These are phyloP conservation scores for Cubamyces sp. DNA, from an alignment of 768 basidiomycete species.

Conservation along the genomic window DNA sequence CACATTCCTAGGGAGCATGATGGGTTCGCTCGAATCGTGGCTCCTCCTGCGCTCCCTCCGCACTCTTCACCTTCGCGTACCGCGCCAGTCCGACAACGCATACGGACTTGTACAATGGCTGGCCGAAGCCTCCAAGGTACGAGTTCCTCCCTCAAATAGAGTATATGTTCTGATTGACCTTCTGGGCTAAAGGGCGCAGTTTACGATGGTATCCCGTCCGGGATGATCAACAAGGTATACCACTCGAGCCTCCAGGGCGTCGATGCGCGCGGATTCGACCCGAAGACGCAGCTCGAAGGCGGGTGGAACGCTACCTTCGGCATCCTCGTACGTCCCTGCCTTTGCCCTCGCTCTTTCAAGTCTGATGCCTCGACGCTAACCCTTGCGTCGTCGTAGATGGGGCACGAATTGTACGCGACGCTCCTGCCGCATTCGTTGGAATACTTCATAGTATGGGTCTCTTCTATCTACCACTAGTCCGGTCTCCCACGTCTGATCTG, in stretches of 20 bases:
- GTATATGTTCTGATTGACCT: background rate
- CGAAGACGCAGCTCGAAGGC: slow-evolving; percentile 71
- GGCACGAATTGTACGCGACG: slow-evolving; percentile 53
- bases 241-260: slow-evolving; percentile 77
- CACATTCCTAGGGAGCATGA: slow-evolving; percentile 60
- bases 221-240: slow-evolving; percentile 66
- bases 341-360: no score
- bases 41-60: slow-evolving; percentile 81
- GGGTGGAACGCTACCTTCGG: slow-evolving; percentile 80
- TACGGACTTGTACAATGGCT: slow-evolving; percentile 79
- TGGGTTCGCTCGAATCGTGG: slow-evolving; percentile 85
- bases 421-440: slow-evolving; percentile 64
- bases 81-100: slow-evolving; percentile 77
- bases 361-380: no score
- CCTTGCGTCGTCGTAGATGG: slow-evolving; percentile 42
- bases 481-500: slow-evolving; percentile 1
- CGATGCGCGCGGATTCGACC: slow-evolving; percentile 64
- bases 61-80: slow-evolving; percentile 79
- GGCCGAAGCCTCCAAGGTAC: slow-evolving; percentile 42
- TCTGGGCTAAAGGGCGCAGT: slow-evolving; percentile 48
- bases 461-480: background rate
- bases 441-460: slow-evolving; percentile 70
- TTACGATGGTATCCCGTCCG: slow-evolving; percentile 72
- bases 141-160: background rate
- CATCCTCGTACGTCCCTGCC: slow-evolving; percentile 52